Base-by-base conservation (phyloP, 1,139 yeast species). In the Suzukiozyma palmioleophila region DNA sequence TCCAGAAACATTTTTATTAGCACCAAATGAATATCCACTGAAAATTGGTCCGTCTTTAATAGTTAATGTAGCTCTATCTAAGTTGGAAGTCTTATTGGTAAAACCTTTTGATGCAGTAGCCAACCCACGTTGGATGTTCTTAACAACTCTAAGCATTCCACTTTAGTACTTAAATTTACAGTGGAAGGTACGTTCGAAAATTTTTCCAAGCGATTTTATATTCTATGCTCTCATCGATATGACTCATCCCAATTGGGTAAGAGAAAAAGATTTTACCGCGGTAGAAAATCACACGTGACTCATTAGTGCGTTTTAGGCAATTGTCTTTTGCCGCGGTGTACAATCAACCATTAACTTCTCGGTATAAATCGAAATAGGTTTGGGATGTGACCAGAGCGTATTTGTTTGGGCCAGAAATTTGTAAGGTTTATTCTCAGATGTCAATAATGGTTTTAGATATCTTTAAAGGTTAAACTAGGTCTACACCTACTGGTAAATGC, bases 1-100 rank as follows among this genome's bases (percentile, higher is more conserved):
- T 47, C 98, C 98, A 47, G 95, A 82, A 45, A 88, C 79, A 53
- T 88, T 87, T 50, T 84, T 81, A 64, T 88, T 81, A 39, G 97
- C 96, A 56, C 98, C 98, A 58, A 92, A 92, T 2, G 97, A 90
- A 57, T 79, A 81, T 33, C 98, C 98, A 54, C 77, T 80, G 73
- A 88, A 90, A 32, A 88, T 84, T 22, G 97, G 97, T 16, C 97
- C 98, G 59, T 89, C 86, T 59, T 90, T 81, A 54, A 92, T 83
- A 29, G 96, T 84, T 54, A 90, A 77, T 31, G 95, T 88, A 43
- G 97, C 97, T 62, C 95, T 78, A 56, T 84, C 89, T 39, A 81
- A 64, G 47, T 60, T 66, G 14, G 69, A 62, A 8, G 71, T 68
- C 44, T 64, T 67, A 47, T 64, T 65, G 39, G 54, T 51, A 42